These are phyloP conservation scores for Sporisorium reilianum DNA, from an alignment of 1,284 basidiomycete species.

Conservation along the genomic window DNA sequence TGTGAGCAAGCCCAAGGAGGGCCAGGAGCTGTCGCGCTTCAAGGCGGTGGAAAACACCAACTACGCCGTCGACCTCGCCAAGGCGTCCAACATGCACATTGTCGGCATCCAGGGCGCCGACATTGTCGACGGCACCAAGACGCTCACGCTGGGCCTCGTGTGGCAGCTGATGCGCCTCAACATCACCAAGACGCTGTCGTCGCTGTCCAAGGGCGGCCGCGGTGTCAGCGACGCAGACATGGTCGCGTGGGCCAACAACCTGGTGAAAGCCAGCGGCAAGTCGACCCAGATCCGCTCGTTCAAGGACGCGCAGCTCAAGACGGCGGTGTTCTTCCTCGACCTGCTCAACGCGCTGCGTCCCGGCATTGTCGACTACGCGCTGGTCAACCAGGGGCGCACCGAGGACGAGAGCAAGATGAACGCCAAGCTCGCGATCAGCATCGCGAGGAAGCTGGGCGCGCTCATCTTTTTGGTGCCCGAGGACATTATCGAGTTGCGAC, in stretches of 20 bases:
- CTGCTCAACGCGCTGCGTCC: constrained; percentile 89
- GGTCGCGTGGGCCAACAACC: constrained; percentile 93
- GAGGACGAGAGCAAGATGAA: constrained; percentile 94
- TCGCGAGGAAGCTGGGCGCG: constrained; percentile 95
- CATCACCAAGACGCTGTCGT: constrained; percentile 89
- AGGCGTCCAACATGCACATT: constrained; percentile 91
- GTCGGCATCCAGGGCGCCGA: constrained; percentile 98
- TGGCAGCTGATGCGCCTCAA: constrained; percentile 97
- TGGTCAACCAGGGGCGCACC: constrained; percentile 78
- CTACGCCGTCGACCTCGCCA: constrained; percentile 91
- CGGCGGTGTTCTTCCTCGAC: constrained; percentile 92
- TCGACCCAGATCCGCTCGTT: constrained; percentile 83
- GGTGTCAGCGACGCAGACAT: constrained; percentile 92
- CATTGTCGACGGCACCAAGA: constrained; percentile 91
- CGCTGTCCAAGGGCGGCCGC: constrained; percentile 79
- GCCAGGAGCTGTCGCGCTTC: constrained; percentile 88
- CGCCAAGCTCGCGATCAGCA: constrained; percentile 89
- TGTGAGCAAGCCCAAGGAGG: constrained; percentile 88
- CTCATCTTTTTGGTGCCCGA: constrained; percentile 98
- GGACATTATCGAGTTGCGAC: constrained; percentile 72
- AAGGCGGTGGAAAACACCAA: constrained; percentile 99
- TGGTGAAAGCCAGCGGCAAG: constrained; percentile 81
- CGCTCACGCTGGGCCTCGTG: constrained; percentile 92
- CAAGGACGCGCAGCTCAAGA: constrained; percentile 91
- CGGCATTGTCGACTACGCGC: constrained; percentile 90